Conservation (phyloP, 2,329 filamentous ascomycete species). For the Colletotrichum simmondsii region DNA sequence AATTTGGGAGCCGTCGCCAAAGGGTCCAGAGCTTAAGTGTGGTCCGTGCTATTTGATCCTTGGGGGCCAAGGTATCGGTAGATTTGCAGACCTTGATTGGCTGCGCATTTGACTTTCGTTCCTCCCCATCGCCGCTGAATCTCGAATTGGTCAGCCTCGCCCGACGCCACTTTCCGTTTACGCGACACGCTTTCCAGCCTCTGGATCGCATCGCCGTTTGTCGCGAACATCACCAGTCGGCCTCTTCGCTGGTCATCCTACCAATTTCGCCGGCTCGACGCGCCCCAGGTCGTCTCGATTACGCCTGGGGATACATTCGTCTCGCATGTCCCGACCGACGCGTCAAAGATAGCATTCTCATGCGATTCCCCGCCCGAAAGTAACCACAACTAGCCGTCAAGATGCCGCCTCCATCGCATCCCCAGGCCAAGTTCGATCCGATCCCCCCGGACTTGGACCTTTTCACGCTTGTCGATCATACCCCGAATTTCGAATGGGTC, state of each 20-base stretch:
- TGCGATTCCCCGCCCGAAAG: not conserved
- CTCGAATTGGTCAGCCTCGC: constrained; percentile 6
- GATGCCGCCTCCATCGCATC: constrained; percentile 81
- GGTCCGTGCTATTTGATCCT: constrained; percentile 13
- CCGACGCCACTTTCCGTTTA: constrained; percentile 2
- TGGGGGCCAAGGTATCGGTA: not conserved
- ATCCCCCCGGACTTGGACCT: constrained; percentile 89
- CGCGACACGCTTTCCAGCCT: constrained; percentile 6
- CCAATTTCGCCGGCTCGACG: no score
- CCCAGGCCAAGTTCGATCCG: constrained; percentile 90
- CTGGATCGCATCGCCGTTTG: not conserved
- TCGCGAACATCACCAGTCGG: not conserved
- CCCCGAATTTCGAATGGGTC: constrained; percentile 88
- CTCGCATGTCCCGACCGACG: not conserved
- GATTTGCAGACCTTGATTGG: not conserved
- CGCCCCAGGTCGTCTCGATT: not conserved
- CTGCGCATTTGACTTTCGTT: constrained; percentile 3
- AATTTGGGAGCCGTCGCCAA: constrained; percentile 1
- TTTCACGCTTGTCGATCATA: constrained; percentile 77
- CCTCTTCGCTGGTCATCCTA: not conserved
- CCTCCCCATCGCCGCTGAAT: not conserved
- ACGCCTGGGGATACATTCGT: no score
- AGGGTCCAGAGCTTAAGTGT: not conserved
- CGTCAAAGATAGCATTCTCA: not conserved
- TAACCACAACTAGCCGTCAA: constrained; percentile 39